Evolutionary conservation across 1,284 basidiomycete species (phyloP).

Genomic region (Heliocybe sulcata): DNA sequence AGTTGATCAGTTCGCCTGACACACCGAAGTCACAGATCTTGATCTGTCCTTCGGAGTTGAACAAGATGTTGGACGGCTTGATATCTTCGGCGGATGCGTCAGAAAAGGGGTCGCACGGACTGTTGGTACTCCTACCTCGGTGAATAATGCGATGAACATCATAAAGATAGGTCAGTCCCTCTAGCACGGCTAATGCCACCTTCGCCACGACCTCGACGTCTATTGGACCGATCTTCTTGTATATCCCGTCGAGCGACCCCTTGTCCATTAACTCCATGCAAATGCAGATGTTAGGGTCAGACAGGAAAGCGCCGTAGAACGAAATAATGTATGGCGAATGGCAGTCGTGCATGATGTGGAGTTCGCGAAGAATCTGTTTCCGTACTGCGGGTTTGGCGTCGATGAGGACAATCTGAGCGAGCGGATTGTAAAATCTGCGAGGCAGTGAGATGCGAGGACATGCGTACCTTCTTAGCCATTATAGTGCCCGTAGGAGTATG

Average conservation of each 20-base stretch:
- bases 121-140: conserved; percentile 66
- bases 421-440: neutral
- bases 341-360: conserved; percentile 99
- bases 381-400: conserved; percentile 96
- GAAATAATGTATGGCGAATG: conserved; percentile 90
- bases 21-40: conserved; percentile 99
- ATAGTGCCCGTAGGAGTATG: conserved; percentile 84
- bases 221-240: conserved; percentile 89
- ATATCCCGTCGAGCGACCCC: conserved; percentile 86
- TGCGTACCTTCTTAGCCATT: conserved; percentile 92
- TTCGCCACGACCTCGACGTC: conserved; percentile 86
- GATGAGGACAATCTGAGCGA: conserved; percentile 84
- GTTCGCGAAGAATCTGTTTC: conserved; percentile 95
- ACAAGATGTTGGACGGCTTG: conserved; percentile 97
- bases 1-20: conserved; percentile 97
- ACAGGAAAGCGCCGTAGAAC: conserved; percentile 94
- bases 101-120: neutral
- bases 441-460: neutral
- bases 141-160: conserved; percentile 99
- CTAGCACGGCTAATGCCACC: conserved; percentile 89
- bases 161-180: conserved; percentile 96
- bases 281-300: conserved; percentile 97
- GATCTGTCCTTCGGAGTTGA: conserved; percentile 90
- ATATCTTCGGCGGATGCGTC: conserved; percentile 60
- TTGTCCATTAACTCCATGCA: conserved; percentile 99